Evolutionary conservation across 2,329 filamentous ascomycete genomes (phyloP).

Genomic region (Madurella mycetomatis): DNA sequence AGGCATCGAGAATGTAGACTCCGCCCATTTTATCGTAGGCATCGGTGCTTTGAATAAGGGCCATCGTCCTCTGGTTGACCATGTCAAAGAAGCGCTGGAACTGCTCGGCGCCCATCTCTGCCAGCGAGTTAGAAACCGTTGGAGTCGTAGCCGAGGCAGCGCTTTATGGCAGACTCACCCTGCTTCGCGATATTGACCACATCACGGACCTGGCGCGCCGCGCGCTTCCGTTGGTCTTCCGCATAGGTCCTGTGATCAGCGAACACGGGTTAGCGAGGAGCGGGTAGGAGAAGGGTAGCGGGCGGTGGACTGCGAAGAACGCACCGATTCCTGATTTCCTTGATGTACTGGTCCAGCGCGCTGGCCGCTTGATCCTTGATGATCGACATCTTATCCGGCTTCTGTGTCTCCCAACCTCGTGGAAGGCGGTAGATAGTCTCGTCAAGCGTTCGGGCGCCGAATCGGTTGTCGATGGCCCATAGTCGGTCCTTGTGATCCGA

Average conservation of each 20-base stretch:
- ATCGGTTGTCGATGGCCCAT: constrained; percentile 24
- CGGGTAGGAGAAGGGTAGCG: neutral
- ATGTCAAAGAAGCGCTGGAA: constrained; percentile 60
- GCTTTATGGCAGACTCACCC: constrained; percentile 37
- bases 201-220: constrained; percentile 51
- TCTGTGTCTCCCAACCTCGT: constrained; percentile 4
- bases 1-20: constrained; percentile 82
- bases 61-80: constrained; percentile 54
- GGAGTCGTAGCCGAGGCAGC: neutral
- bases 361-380: constrained; percentile 49
- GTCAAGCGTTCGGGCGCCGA: constrained; percentile 21
- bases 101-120: constrained; percentile 74
- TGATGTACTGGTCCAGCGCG: constrained; percentile 50
- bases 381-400: constrained; percentile 27
- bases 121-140: constrained; percentile 9
- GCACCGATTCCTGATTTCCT: constrained; percentile 54
- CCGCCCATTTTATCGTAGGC: constrained; percentile 86
- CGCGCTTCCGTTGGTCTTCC: constrained; percentile 51
- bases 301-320: constrained; percentile 4
- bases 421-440: constrained; percentile 17
- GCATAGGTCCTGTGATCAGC: constrained; percentile 28
- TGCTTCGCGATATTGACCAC: constrained; percentile 52
- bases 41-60: constrained; percentile 77
- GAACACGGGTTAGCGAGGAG: constrained; percentile 5
- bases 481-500: constrained; percentile 16